A percentile compares a stretch with the other conserved stretches of the same genome.
These are phyloP conservation scores for Pugionium cornutum DNA, from an alignment of 345 rosid species.

Conservation along the genomic window DNA sequence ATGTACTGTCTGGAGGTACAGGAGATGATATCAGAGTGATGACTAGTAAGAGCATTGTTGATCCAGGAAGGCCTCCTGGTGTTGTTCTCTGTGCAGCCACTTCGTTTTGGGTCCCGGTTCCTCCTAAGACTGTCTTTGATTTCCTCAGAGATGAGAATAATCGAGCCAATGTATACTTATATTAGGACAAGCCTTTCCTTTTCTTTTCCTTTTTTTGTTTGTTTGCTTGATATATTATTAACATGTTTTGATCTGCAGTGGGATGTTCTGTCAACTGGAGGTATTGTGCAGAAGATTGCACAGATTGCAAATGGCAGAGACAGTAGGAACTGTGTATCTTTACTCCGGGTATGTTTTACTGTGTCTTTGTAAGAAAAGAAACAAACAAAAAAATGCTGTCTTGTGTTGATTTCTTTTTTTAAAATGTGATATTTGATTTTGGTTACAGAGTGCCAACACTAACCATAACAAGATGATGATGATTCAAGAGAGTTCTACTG, in stretches of 20 bases:
- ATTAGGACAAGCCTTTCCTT: background rate
- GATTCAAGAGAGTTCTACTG: slow-evolving; percentile 64
- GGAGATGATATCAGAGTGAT: slow-evolving; percentile 77
- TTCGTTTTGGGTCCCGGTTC: slow-evolving; percentile 90
- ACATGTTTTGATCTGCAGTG: slow-evolving; percentile 55
- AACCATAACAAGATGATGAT: slow-evolving; percentile 57
- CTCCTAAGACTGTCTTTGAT: slow-evolving; percentile 66
- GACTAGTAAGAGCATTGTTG: slow-evolving; percentile 72
- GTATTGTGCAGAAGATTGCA: slow-evolving; percentile 66
- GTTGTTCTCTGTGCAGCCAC: slow-evolving; percentile 81
- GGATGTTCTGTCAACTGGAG: slow-evolving; percentile 83
- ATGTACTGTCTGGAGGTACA: slow-evolving; percentile 58
- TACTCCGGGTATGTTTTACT: slow-evolving; percentile 53
- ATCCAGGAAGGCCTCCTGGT: slow-evolving; percentile 89
- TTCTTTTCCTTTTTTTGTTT: background rate
- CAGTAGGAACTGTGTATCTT: slow-evolving; percentile 73
- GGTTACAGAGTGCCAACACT: slow-evolving; percentile 46
- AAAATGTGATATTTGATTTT: background rate
- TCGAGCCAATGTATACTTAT: slow-evolving; percentile 57
- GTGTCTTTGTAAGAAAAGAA: too few species aligned
- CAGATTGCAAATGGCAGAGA: slow-evolving; percentile 87
- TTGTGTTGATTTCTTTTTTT: too few species aligned
- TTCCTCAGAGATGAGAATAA: slow-evolving; percentile 80
- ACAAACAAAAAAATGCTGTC: too few species aligned
- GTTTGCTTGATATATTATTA: background rate